Base-by-base conservation (phyloP, 1,139 yeast genomes). In the Debaryomyces nepalensis region DNA sequence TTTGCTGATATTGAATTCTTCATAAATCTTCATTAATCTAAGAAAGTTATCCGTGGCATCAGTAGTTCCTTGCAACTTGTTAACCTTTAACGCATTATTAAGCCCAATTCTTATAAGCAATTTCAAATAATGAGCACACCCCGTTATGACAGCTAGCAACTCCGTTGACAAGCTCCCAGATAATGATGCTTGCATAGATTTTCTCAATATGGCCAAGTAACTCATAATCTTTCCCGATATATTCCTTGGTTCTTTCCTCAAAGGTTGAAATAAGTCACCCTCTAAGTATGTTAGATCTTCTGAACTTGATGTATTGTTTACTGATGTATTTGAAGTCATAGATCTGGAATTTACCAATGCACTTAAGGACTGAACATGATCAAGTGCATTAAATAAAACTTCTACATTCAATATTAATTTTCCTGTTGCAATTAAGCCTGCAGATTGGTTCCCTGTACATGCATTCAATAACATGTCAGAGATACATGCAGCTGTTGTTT, bases 401-500 rank as follows among this genome's bases (percentile, higher is more conserved):
- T 87, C 95, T 11, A 90, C 77, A 55, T 83, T 84, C 35, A 85
- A 64, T 2, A 91, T 86, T 40, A 95, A 75, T 47, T 78, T 75
- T 0, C 91, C 91, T 0, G 97, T 81, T 0, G 91, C 81, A 4
- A 75, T 60, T 15, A 90, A 69, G 1, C 98, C 97, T 38, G 77
- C 79, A 10, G 70, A 59, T 54, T 84, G 90, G 53, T 87, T 82
- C 26, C 87, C 88, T 12, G 82, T 80, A 29, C 96, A 85, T 4
- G 97, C 91, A 52, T 78, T 78, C 49, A 90, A 86, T 37, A 95
- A 77, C 97, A 95, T 91, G 53, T 89, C 95, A 3, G 96, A 87
- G 23, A 95, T 89, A 57, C 91, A 84, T 1, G 90, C 80, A 0
- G 98, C 99, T 2, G 96, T 79, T n/a, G 84, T 82, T 60, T 91